Conservation (phyloP, 805 yeast species). For the Candida coquimbonensis region DNA sequence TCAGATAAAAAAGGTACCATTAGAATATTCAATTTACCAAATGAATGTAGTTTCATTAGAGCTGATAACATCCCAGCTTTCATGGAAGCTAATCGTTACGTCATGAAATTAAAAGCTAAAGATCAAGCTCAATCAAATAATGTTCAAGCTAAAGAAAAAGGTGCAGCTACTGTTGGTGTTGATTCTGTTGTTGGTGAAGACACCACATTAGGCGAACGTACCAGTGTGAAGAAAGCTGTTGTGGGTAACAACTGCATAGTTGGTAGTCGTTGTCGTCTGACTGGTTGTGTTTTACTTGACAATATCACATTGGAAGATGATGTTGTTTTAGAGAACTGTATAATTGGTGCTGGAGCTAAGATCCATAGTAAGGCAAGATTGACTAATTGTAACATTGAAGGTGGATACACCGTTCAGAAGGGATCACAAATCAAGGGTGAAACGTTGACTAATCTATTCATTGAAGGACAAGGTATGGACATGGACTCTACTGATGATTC, state of each 20-base stretch:
- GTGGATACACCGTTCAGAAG: slow-evolving; percentile 58
- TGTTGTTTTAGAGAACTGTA: slow-evolving; percentile 70
- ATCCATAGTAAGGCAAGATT: slow-evolving; percentile 60
- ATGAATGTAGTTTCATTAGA: slow-evolving; percentile 63
- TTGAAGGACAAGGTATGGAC: slow-evolving; percentile 19
- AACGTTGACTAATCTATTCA: slow-evolving; percentile 35
- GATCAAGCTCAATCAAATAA: slow-evolving; percentile 15
- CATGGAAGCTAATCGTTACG: slow-evolving; percentile 82
- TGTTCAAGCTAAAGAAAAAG: slow-evolving; percentile 36
- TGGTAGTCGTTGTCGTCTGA: slow-evolving; percentile 82
- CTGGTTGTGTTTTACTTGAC: slow-evolving; percentile 77
- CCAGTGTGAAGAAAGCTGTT: slow-evolving; percentile 81
- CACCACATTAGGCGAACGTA: slow-evolving; percentile 69
- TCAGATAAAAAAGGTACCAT: slow-evolving; percentile 50
- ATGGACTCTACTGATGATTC: slow-evolving; percentile 14
- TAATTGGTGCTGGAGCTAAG: slow-evolving; percentile 65
- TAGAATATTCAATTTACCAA: slow-evolving; percentile 65
- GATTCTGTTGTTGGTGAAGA: slow-evolving; percentile 74
- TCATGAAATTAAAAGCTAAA: slow-evolving; percentile 60
- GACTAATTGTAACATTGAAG: slow-evolving; percentile 81
- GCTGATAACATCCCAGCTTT: slow-evolving; percentile 73
- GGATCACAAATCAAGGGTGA: slow-evolving; percentile 52
- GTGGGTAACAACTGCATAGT: slow-evolving; percentile 68
- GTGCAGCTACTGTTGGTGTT: slow-evolving; percentile 73
- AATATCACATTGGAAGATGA: slow-evolving; percentile 74